These are phyloP conservation scores for Leccinum imitatum DNA, from an alignment of 768 basidiomycete genomes.

Conservation along the genomic window DNA sequence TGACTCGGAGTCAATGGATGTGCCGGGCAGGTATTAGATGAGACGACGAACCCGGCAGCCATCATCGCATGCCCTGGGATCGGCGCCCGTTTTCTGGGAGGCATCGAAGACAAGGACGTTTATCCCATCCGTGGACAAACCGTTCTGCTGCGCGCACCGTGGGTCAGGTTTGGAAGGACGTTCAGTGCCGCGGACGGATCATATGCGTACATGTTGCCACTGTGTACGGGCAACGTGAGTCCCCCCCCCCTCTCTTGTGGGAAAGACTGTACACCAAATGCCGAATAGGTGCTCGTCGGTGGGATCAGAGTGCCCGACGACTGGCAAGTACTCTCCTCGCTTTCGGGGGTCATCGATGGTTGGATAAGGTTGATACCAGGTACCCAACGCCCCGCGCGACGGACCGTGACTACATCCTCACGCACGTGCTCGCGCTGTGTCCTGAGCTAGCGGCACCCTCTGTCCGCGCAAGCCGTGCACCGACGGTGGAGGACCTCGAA, in stretches of 20 bases:
- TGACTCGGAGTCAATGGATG: too few species aligned
- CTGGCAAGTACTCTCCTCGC: slow-evolving; percentile 42
- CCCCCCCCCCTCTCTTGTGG: neutral
- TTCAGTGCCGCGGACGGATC: slow-evolving; percentile 32
- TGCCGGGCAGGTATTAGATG: slow-evolving; percentile 15
- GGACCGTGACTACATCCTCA: slow-evolving; percentile 59
- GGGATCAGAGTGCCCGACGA: slow-evolving; percentile 59
- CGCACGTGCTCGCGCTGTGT: slow-evolving; percentile 48
- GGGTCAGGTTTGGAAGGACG: slow-evolving; percentile 42
- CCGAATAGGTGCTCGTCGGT: slow-evolving; percentile 51
- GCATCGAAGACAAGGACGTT: slow-evolving; percentile 49
- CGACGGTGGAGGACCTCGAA: slow-evolving; percentile 50
- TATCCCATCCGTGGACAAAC: slow-evolving; percentile 50
- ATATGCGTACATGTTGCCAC: slow-evolving; percentile 38
- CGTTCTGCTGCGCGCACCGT: slow-evolving; percentile 45
- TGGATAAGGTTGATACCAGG: slow-evolving; percentile 35
- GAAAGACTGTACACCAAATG: neutral
- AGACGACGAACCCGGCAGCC: slow-evolving; percentile 32
- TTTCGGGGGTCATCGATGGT: neutral
- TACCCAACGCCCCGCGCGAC: slow-evolving; percentile 63
- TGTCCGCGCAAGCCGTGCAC: slow-evolving; percentile 43
- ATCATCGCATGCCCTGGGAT: slow-evolving; percentile 73
- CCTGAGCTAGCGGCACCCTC: slow-evolving; percentile 60
- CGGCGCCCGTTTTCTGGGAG: slow-evolving; percentile 50
- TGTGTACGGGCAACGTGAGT: slow-evolving; percentile 41